phyloP scores from a whole-genome alignment of 108 stramenopile species.

The Nitzschia sp. region DNA sequence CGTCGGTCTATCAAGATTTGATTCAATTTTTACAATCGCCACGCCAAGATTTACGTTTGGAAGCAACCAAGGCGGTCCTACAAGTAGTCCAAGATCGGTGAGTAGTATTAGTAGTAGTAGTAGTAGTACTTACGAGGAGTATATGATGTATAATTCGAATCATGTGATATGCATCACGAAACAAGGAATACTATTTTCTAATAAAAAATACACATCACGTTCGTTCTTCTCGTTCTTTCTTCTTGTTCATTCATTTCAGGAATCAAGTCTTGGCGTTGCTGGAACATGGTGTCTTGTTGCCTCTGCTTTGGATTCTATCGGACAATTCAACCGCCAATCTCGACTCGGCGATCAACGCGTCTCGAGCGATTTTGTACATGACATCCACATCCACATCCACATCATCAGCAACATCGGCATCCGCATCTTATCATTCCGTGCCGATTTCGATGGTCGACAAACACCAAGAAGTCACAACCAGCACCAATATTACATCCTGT shows the following conservation, averaged over 20 bases:
- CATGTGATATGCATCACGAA: not conserved
- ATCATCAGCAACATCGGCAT: too few species aligned
- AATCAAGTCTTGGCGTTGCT: constrained; percentile 26
- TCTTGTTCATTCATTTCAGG: constrained; percentile 15
- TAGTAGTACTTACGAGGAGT: not conserved
- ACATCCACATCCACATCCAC: too few species aligned
- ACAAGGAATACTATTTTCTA: not conserved
- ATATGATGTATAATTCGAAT: too few species aligned
- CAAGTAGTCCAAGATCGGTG: constrained; percentile 28
- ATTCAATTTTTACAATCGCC: constrained; percentile 40
- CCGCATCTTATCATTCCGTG: too few species aligned
- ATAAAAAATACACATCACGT: too few species aligned
- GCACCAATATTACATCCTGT: too few species aligned
- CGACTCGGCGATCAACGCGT: constrained; percentile 6
- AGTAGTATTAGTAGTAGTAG: not conserved
- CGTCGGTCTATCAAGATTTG: constrained; percentile 41
- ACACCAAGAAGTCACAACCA: constrained; percentile 23
- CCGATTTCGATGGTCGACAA: too few species aligned
- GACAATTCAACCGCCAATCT: constrained; percentile 14
- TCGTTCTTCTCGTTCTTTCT: not conserved
- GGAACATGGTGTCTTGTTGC: constrained; percentile 31
- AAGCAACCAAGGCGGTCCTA: constrained; percentile 48
- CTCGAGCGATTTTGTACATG: constrained; percentile 38
- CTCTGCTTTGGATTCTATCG: constrained; percentile 28
- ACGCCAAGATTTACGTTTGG: constrained; percentile 38